Base-by-base conservation (phyloP, 2,329 filamentous ascomycete genomes). In the Microsporum canis region DNA sequence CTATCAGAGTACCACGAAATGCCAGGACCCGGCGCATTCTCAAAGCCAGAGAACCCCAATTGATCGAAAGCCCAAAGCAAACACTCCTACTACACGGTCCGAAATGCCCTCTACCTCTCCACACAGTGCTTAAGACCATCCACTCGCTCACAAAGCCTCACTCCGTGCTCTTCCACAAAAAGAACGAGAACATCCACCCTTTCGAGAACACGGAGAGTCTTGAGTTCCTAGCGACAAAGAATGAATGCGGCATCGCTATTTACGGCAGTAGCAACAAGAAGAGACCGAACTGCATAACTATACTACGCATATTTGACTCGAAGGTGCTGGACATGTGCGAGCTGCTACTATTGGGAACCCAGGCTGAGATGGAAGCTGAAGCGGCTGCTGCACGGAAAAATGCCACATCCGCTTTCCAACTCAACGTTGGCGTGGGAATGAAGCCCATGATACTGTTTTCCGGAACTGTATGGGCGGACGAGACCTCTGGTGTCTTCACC, bases 201-300 rank as follows among this genome's bases (percentile, higher is more conserved):
- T 99, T 99, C 75, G 92, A 96, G 75, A 91, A 95, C 73, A 79
- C 88, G 65, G 80, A 87, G 33, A 92, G 88, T 59, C 83, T 97
- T 66, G 90, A 96, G 76, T 99, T 99, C 79, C 91, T 99, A 79
- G 87, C 88, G 65, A 86, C 91, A 72, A 99, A 97, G 80, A 99
- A 99, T 77, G 94, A 99, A 74, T 86, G 89, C 70, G 88, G 86
- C 53, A 79, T 96, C 56, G 82, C 96, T 66, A 82, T 94, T 66
- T 95, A 95, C 69, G 91, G 87, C 59, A 86, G 84, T 73, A 88
- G 87, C 75, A 89, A 83, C 74, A 99, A 97, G 82, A 99, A 97
- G 82, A 83, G 94, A n/a, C 91, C 91, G 3, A 91, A 99, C 75
- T 87, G 86, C 64, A 74, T 99, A 68, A 96, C 91, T 0, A 76